These are phyloP conservation scores for Volvox reticuliferus DNA, from an alignment of 139 green algal genomes.

Conservation along the genomic window DNA sequence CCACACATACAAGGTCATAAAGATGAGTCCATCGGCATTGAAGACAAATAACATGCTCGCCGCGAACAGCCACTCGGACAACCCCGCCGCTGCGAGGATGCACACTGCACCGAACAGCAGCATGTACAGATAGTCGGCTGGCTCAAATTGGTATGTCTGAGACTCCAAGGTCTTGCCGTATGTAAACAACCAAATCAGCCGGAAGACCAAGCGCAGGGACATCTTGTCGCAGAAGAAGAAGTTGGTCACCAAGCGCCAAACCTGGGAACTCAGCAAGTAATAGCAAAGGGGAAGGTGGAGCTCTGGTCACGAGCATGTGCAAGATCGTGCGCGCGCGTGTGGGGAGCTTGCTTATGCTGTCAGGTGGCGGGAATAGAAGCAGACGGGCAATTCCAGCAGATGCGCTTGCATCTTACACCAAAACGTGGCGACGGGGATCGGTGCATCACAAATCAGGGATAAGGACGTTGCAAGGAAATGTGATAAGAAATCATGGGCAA, in stretches of 20 bases:
- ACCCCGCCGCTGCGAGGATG: not conserved
- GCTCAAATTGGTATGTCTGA: conserved; percentile 58
- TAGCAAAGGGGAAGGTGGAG: no score
- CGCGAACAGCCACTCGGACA: conserved; percentile 42
- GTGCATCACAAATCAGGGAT: no score
- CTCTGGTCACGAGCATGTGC: no score
- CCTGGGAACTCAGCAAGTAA: conserved; percentile 38
- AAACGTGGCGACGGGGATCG: no score
- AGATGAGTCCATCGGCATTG: conserved; percentile 60
- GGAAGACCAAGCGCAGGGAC: conserved; percentile 61
- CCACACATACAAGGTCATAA: conserved; percentile 79
- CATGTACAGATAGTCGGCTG: conserved; percentile 81
- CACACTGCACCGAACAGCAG: conserved; percentile 63
- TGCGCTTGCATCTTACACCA: no score
- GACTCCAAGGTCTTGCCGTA: conserved; percentile 68
- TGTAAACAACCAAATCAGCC: conserved; percentile 65
- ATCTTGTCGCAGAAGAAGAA: conserved; percentile 69
- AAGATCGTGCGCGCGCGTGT: no score
- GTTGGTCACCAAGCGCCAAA: conserved; percentile 75
- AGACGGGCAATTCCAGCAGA: no score
- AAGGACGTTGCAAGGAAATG: no score
- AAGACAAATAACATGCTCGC: conserved; percentile 28
- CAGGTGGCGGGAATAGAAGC: no score
- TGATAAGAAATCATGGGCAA: no score
- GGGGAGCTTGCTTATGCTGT: no score